These are phyloP conservation scores for Babesia ovata DNA, from an alignment of 169 alveolate species.

Conservation along the genomic window DNA sequence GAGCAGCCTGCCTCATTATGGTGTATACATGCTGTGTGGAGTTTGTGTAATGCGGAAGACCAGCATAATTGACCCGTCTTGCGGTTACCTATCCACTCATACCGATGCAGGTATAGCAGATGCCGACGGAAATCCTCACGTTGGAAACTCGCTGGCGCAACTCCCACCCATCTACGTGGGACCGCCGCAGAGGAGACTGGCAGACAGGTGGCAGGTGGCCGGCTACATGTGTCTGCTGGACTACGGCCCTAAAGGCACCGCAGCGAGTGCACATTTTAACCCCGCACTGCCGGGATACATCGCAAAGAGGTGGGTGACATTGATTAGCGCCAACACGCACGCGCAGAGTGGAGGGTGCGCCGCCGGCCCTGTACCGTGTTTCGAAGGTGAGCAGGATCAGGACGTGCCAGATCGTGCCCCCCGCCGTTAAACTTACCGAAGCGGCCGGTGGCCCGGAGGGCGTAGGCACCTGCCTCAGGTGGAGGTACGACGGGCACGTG, in stretches of 20 bases:
- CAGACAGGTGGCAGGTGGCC: constrained; percentile 62
- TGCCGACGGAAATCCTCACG: neutral
- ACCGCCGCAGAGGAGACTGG: constrained; percentile 64
- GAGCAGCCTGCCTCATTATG: too few species aligned
- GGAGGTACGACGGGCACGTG: constrained; percentile 53
- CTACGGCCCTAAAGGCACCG: constrained; percentile 17
- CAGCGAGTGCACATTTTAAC: constrained; percentile 43
- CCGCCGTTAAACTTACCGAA: constrained; percentile 31
- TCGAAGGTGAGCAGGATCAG: neutral
- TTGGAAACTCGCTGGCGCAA: constrained; percentile 23
- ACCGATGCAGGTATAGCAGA: constrained; percentile 7
- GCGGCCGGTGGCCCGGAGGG: constrained; percentile 16
- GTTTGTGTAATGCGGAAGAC: too few species aligned
- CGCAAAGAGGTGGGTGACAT: constrained; percentile 41
- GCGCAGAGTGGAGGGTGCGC: constrained; percentile 47
- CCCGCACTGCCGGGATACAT: constrained; percentile 47
- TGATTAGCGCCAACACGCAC: neutral
- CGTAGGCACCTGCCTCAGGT: constrained; percentile 38
- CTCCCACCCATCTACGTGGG: constrained; percentile 52
- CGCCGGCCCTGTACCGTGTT: constrained; percentile 44
- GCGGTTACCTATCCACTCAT: neutral
- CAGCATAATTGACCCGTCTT: too few species aligned
- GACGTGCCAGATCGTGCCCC: constrained; percentile 50
- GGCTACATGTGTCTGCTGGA: constrained; percentile 47
- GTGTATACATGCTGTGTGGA: neutral